Evolutionary conservation across 164 flowering plant species (phyloP), one percentile per base, ranked within the genome.

Genomic region (Stephania cephalantha): DNA sequence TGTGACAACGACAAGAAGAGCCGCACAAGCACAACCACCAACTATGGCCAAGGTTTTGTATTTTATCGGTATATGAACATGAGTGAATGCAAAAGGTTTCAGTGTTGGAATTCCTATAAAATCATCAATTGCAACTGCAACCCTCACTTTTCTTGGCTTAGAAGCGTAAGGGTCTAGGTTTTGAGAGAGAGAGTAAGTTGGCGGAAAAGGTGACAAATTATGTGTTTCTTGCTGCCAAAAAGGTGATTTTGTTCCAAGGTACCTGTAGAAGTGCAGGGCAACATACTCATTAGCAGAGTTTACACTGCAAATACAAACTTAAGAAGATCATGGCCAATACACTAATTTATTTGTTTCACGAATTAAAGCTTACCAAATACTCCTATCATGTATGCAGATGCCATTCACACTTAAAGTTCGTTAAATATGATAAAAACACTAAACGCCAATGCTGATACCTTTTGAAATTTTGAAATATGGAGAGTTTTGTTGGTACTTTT

Each of bases 71-170:
- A 73, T 85, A 50, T 77, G 69, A 71, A 48, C 79, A 74, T 77
- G 63, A 72, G 69, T 67, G 75, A 18, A 68, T 73, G 75, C 79
- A 69, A 77, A 30, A 42, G 84, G 81, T n/a, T 86, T 82, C 18
- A 85, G 69, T 3, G 85, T 85, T 42, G 87, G 84, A 81, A 84
- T 77, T 52, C 77, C 76, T 69, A 31, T 71, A 64, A 80, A 82
- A 69, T 79, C 81, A 67, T 68, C 82, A 71, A 75, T 69, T 45
- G 82, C 67, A 61, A 79, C 73, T 35, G 69, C 79, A 65, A 58
- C 65, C 73, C 76, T 79, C 44, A 74, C 70, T 50, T 75, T 76
- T 76, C 79, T 81, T n/a, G 82, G 71, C 69, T 71, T 80, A 58
- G 63, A 61, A 11, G 11, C 13, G 69, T 76, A 63, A 29, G 55